A percentile compares a stretch with the other conserved stretches of the same genome.
Evolutionary conservation across 192 early-diverging fungal species (phyloP).

Genomic region (Coemansia sp.): DNA sequence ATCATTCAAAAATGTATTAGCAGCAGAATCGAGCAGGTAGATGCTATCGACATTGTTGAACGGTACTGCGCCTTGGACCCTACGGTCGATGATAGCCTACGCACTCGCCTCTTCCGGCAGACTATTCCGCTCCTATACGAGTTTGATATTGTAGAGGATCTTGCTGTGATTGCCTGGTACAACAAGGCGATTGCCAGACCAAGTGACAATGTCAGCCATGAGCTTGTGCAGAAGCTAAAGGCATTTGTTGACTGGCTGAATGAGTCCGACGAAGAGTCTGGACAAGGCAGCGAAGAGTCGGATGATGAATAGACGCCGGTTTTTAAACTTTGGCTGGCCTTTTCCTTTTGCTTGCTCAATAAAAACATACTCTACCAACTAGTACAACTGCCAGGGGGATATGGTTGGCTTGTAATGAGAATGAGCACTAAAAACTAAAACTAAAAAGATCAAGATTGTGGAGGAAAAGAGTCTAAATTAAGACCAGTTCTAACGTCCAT

Average conservation of each 20-base stretch:
- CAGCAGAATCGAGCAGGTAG: conserved; percentile 72
- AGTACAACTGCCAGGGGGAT: too few species aligned
- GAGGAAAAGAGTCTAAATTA: conserved; percentile 27
- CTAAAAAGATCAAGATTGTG: not conserved
- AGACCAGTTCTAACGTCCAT: conserved; percentile 78
- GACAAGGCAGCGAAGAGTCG: not conserved
- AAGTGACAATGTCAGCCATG: conserved; percentile 36
- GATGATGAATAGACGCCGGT: conserved; percentile 6
- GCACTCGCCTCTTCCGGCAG: conserved; percentile 61
- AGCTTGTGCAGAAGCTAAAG: conserved; percentile 60
- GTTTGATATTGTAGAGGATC: conserved; percentile 80
- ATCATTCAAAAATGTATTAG: conserved; percentile 71
- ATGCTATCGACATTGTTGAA: conserved; percentile 60
- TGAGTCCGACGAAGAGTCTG: conserved; percentile 60
- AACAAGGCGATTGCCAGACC: conserved; percentile 54
- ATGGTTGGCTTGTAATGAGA: too few species aligned
- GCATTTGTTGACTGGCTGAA: conserved; percentile 72
- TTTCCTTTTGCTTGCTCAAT: not conserved
- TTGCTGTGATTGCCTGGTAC: conserved; percentile 79
- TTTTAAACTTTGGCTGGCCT: not conserved
- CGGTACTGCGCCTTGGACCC: conserved; percentile 54
- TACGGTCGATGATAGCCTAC: conserved; percentile 32
- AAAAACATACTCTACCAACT: not conserved
- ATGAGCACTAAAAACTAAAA: not conserved
- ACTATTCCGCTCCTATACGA: conserved; percentile 74